Base-by-base conservation (phyloP, 1,284 basidiomycete genomes). In the Trichosporon ovoides region DNA sequence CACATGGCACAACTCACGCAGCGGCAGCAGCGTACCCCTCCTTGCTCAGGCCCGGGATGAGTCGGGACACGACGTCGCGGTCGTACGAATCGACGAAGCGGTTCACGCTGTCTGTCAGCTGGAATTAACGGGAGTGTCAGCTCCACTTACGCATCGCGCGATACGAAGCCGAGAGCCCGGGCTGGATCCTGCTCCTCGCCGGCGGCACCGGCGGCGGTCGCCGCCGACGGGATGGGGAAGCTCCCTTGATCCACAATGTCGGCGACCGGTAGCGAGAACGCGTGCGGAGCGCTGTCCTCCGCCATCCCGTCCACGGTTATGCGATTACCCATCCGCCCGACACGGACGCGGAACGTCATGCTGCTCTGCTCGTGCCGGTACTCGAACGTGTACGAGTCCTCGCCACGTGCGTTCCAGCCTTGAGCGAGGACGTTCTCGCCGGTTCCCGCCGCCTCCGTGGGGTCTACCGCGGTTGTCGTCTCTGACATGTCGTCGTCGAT, bases 261-360 rank as follows among this genome's bases (percentile, higher is more conserved):
- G 6, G 57, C 56, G 1, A 74, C 60, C 2, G 76, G 58, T 4
- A 74, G 43, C 7, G 75, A 75, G 55, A 80, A 58, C 3, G 75
- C 76, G 57, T 76, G 67, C 3, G 81, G 80, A 37, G 74, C 72
- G 43, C 77, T 76, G 52, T 80, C 77, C 79, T 80, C 76, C 1
- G 78, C 78, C 62, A 77, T 77, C 2, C 70, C 79, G 50, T 78
- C 78, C 13, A 80, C 66, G 56, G 78, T 68, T 0, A 75, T 68
- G 48, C 79, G 68, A 2, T 63, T 70, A 0, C 79, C 79, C 63
- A 80, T 74, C 22, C 73, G 70, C 10, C 72, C 72, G 7, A 80
- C 71, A 31, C 74, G 71, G 34, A 80, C 65, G 43, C 77, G 66
- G 59, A 78, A 80, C 12, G 63, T 65, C 68, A 80, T 63, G 9